These are phyloP conservation scores for Akanthomyces muscarius DNA, from an alignment of 2,329 filamentous ascomycete genomes.

Conservation along the genomic window DNA sequence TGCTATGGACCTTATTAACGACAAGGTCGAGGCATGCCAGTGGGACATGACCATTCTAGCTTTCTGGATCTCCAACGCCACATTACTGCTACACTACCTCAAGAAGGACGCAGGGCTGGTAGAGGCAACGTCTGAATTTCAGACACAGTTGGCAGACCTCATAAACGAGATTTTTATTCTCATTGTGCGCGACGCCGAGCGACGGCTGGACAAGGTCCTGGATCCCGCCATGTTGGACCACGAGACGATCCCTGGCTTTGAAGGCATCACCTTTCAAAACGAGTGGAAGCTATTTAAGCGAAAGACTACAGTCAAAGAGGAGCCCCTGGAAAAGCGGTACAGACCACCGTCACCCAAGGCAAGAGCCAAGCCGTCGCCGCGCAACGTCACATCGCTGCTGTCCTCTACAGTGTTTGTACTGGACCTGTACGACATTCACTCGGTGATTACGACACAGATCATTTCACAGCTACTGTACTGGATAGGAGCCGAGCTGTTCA, in stretches of 20 bases:
- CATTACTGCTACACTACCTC: conserved; percentile 88
- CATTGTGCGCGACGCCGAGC: conserved; percentile 92
- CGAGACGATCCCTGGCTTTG: conserved; percentile 95
- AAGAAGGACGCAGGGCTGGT: conserved; percentile 88
- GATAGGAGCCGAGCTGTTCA: conserved; percentile 94
- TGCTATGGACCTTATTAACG: conserved; percentile 94
- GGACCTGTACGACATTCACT: conserved; percentile 98
- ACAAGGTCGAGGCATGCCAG: conserved; percentile 90
- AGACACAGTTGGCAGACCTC: conserved; percentile 87
- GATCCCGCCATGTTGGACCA: conserved; percentile 94
- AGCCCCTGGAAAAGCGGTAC: conserved; percentile 85
- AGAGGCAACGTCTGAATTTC: conserved; percentile 79
- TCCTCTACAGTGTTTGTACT: conserved; percentile 96
- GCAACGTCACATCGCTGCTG: conserved; percentile 91
- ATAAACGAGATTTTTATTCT: conserved; percentile 98
- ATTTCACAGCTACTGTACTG: conserved; percentile 92
- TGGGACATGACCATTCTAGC: conserved; percentile 99
- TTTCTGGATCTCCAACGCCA: conserved; percentile 98
- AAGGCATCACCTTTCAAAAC: conserved; percentile 94
- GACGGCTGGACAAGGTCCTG: conserved; percentile 91
- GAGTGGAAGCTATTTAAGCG: conserved; percentile 97
- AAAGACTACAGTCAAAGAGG: conserved; percentile 84
- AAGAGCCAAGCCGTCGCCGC: conserved; percentile 83
- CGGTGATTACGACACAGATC: conserved; percentile 89
- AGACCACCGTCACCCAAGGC: conserved; percentile 91